A percentile compares a stretch with the other conserved stretches of the same genome.
Conservation (phyloP, 768 basidiomycete species). For the Crassisporium funariophilum region DNA sequence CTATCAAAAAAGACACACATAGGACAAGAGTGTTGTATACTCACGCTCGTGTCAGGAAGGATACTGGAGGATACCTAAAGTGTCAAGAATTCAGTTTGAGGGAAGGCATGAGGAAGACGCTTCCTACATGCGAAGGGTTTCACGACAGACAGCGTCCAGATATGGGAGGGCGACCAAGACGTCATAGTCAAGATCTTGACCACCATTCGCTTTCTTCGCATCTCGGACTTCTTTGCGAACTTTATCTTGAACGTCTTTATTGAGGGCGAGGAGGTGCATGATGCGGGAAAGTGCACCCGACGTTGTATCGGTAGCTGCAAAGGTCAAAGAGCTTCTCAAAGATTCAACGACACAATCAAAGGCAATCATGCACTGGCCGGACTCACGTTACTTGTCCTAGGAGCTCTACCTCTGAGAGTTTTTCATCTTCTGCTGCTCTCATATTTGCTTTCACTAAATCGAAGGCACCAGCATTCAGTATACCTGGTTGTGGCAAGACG, state of each 20-base stretch:
- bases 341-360: background rate
- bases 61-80: slow-evolving; percentile 23
- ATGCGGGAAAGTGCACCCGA: slow-evolving; percentile 40
- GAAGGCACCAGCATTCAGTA: background rate
- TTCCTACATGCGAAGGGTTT: slow-evolving; percentile 40
- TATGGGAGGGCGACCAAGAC: slow-evolving; percentile 36
- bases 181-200: slow-evolving; percentile 37
- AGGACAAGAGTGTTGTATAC: background rate
- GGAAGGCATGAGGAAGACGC: background rate
- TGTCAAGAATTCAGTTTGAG: background rate
- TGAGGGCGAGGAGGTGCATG: slow-evolving; percentile 35
- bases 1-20: background rate
- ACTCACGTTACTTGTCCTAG: slow-evolving; percentile 31
- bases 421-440: slow-evolving; percentile 31
- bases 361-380: background rate
- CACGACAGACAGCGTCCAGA: slow-evolving; percentile 41
- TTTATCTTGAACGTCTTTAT: slow-evolving; percentile 33
- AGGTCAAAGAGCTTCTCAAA: slow-evolving; percentile 26
- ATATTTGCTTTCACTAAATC: slow-evolving; percentile 38
- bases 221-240: slow-evolving; percentile 38
- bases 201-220: slow-evolving; percentile 21
- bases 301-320: slow-evolving; percentile 48
- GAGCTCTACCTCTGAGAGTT: slow-evolving; percentile 35
- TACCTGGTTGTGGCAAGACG: background rate
- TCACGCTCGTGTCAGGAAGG: slow-evolving; percentile 13